Percentiles rank a stretch among this genome's conserved stretches.
These are phyloP conservation scores for Solanum corneliomulleri DNA, from an alignment of 257 asterid genomes.

Conservation along the genomic window DNA sequence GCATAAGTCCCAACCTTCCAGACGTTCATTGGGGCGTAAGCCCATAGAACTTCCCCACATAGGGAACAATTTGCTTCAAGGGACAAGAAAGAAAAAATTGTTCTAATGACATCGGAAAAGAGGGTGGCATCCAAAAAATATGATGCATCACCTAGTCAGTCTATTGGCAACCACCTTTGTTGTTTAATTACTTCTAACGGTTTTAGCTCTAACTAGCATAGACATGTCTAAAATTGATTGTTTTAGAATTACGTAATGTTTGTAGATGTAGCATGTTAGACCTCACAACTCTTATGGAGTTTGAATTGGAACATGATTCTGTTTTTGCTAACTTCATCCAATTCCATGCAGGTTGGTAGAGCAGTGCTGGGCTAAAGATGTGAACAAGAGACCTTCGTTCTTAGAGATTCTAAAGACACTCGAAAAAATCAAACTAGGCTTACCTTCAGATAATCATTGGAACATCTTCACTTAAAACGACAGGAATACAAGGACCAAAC, in stretches of 20 bases:
- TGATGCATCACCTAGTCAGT: background rate
- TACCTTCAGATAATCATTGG: constrained; percentile 49
- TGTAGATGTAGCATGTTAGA: background rate
- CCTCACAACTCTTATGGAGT: background rate
- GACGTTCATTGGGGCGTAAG: background rate
- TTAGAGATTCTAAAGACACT: constrained; percentile 55
- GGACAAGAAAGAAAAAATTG: background rate
- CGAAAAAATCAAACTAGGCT: constrained; percentile 33
- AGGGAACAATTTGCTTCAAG: background rate
- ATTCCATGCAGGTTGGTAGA: constrained; percentile 24
- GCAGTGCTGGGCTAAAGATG: constrained; percentile 65
- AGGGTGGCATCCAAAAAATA: background rate
- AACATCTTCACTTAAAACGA: constrained; percentile 16
- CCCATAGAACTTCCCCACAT: background rate
- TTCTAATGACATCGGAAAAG: background rate
- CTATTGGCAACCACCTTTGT: background rate
- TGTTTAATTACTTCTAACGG: background rate
- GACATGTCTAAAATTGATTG: background rate
- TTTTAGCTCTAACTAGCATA: background rate
- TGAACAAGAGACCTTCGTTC: constrained; percentile 55
- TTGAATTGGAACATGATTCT: background rate
- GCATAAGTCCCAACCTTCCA: background rate
- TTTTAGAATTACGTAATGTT: background rate
- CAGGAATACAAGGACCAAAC: background rate
- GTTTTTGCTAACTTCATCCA: background rate